Base-by-base conservation (phyloP, 129 eudicot genomes). In the Oenanthe sinensis region DNA sequence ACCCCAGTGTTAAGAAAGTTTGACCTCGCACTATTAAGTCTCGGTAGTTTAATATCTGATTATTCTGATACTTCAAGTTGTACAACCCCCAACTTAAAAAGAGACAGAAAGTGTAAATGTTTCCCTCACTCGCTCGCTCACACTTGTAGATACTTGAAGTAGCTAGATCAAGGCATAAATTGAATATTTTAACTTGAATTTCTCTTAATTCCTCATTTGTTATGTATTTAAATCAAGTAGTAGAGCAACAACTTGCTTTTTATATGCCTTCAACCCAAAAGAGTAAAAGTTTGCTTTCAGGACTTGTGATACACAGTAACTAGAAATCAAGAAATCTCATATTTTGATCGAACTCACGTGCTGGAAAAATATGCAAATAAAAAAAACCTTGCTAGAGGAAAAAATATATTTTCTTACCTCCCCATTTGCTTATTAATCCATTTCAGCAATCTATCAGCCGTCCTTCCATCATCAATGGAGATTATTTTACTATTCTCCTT, bases 381-480 rank as follows among this genome's bases (percentile, higher is more conserved):
- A 17, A 4, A 14, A 33, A 36, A 17, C 14, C 8, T 12, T 17
- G 45, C 46, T 6, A n/a, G 17, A 36, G 28, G n/a, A 8, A 19
- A 69, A 37, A 37, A 17, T 6, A 70, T 33, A 74, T 44, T 42
- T 7, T 22, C 58, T 74, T n/a, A 74, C 98, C 96, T 93, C 76
- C 88, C 86, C 83, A 88, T 67, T 80, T 88, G 89, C 78, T 86
- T 88, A 72, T 93, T 93, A 11, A 93, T 93, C 97, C 97, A 93
- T 76, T 85, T 86, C 45, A 93, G 87, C 82, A 93, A 84, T 77
- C 86, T 90, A 75, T 91, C 98, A 72, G 98, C 96, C 47, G 97
- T 91, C 75, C 96, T 87, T 45, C 84, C 90, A 79, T 89, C 91
- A 45, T 89, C 91, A 86, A 91, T 91, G 40, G 87, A 28, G 36